A percentile compares a stretch with the other conserved stretches of the same genome.
These are phyloP conservation scores for Dysphania ambrosioides DNA, from an alignment of 148 eudicot genomes.

Conservation along the genomic window DNA sequence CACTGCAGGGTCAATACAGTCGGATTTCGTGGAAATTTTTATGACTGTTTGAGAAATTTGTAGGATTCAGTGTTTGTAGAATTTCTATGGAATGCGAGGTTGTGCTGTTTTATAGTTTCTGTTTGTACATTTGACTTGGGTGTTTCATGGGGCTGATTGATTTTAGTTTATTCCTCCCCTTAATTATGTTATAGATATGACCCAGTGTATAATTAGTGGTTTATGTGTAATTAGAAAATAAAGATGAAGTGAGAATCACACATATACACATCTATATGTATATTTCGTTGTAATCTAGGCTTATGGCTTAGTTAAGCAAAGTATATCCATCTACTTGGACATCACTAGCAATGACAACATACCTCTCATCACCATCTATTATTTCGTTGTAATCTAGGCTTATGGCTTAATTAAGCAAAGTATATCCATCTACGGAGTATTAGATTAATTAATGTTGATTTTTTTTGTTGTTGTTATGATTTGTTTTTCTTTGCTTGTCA, in stretches of 20 bases:
- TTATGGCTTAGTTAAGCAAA: too few relatives aligned
- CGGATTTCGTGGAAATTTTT: slow-evolving; percentile 13
- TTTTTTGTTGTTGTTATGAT: too few relatives aligned
- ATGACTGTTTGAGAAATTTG: slow-evolving; percentile 14
- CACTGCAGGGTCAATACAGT: slow-evolving; percentile 10
- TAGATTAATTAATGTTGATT: too few relatives aligned
- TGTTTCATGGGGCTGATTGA: slow-evolving; percentile 13
- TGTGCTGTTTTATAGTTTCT: slow-evolving; percentile 18
- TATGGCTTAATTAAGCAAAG: too few relatives aligned
- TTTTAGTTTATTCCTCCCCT: slow-evolving; percentile 12
- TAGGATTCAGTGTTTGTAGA: slow-evolving; percentile 24
- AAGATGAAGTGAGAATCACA: slow-evolving; percentile 27
- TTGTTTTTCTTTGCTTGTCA: too few relatives aligned
- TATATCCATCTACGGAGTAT: too few relatives aligned
- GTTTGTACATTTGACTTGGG: slow-evolving; percentile 30
- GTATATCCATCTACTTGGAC: too few relatives aligned
- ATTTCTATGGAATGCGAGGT: slow-evolving; percentile 4
- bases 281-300: too few relatives aligned
- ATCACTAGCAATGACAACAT: too few relatives aligned
- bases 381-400: too few relatives aligned
- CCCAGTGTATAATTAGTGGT: slow-evolving; percentile 17
- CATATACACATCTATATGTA: not conserved
- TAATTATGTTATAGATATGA: slow-evolving; percentile 12
- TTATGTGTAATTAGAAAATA: slow-evolving; percentile 29
- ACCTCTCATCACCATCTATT: too few relatives aligned